These are phyloP conservation scores for Isochrysis galbana DNA, from an alignment of 78 protist species.

Conservation along the genomic window DNA sequence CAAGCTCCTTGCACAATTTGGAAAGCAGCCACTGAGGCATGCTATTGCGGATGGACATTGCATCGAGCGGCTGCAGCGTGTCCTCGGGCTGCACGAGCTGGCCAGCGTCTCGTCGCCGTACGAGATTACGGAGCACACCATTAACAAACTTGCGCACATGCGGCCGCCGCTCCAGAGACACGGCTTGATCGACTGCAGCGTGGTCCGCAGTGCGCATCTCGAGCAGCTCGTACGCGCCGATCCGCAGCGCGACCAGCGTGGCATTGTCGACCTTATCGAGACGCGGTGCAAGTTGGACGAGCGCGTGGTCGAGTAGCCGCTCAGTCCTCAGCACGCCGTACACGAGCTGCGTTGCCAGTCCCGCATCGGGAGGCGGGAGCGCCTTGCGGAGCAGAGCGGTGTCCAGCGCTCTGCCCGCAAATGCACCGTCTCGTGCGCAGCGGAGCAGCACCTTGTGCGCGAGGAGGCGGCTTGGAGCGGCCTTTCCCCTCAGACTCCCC, in stretches of 20 bases:
- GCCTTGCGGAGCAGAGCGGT: neutral
- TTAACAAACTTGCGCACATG: neutral
- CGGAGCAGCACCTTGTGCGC: constrained; percentile 5
- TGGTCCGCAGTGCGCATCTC: neutral
- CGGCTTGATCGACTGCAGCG: neutral
- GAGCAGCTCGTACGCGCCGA: constrained; percentile 13
- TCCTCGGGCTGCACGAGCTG: no score
- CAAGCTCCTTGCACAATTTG: no score
- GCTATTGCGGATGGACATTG: no score
- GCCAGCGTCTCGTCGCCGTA: neutral
- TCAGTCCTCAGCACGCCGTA: neutral
- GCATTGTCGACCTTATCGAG: neutral
- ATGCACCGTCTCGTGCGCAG: neutral
- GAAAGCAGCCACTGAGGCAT: no score
- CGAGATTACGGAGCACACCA: neutral
- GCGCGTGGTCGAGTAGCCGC: neutral
- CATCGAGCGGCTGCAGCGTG: no score
- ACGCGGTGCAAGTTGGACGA: neutral
- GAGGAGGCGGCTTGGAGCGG: neutral
- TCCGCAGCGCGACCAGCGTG: neutral
- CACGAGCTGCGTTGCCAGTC: neutral
- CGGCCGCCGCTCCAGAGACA: neutral
- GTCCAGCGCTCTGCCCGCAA: neutral
- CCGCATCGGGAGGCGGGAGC: neutral
- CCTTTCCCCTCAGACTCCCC: no score